Base-by-base conservation (phyloP, 345 rosid genomes). In the Populus pruinosa region DNA sequence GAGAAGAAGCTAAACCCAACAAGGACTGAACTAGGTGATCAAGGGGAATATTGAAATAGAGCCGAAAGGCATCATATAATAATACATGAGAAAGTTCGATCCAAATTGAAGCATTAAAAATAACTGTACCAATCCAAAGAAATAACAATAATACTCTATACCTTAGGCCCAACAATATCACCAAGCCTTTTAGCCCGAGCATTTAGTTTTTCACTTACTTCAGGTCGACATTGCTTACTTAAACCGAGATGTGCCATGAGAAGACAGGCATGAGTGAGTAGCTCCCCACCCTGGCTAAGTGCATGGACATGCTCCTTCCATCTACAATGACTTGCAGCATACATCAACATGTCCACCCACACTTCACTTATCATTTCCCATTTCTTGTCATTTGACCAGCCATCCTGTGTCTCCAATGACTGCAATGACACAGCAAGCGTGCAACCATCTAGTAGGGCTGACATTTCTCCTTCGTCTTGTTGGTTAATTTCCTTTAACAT, bases 171-270 rank as follows among this genome's bases (percentile, higher is more conserved):
- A 2, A 17, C 6, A 49, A 49, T 14, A 49, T 0, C 55, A 4
- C 0, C 1, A 2, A 47, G 17, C 53, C 20, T 14, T 1, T 13
- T 1, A 1, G 0, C 0, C 53, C 53, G 17, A 3, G 18, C 53
- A 0, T 13, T 5, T 12, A 47, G 1, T 13, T 4, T 20, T 3
- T 16, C 5, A 47, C 0, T 47, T 4, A 0, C 5, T 47, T 0
- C 0, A 49, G 55, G 21, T 17, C 7, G 55, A 5, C 55, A 49
- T 16, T 16, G 55, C 55, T 49, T 16, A 0, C 21, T 1, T 17
- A 49, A 5, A 49, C 21, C 55, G 55, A 49, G 55, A 49, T 49
- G 55, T 49, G 21, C 55, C 55, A 17, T 49, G 55, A 49, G 55
- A 49, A 49, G 21, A 16, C 21, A 16, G 2, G 17, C 55, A 5